Base-by-base conservation (phyloP, 2,329 filamentous ascomycete genomes). In the Amauroascus niger region DNA sequence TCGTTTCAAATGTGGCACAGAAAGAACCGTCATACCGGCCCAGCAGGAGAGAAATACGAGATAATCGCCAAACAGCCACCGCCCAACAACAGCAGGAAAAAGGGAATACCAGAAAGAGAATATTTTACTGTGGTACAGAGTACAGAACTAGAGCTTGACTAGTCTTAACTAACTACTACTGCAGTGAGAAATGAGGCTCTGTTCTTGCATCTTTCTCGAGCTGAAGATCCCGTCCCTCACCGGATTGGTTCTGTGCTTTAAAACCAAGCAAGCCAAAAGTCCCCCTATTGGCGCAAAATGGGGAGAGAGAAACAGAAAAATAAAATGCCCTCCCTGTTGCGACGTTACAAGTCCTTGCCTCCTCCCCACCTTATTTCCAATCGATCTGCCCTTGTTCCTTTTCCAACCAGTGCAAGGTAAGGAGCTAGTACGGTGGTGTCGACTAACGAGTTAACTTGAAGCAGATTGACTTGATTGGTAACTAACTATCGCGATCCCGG, bases 261-360 rank as follows among this genome's bases (percentile, higher is more conserved):
- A 26, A 24, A 45, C 11, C 41, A 45, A 45, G 9, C 22, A 28
- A 45, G 22, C 8, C 2, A 7, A 18, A 6, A 5, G 20, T n/a
- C n/a, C 20, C 7, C 24, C 14, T 11, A 48, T 48, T 48, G 45
- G 45, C 14, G 33, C 9, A n/a, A 35, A 35, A n/a, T n/a, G n/a
- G n/a, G n/a, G n/a, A n/a, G n/a, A 11, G 14, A 5, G 4, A n/a
- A 30, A 5, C 18, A 33, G 24, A 14, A 8, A 22, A 39, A 49
- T 43, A 44, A 26, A 32, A 37, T n/a, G n/a, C n/a, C n/a, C n/a
- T n/a, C n/a, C n/a, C 51, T 41, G 44, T 53, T 53, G 51, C 51
- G 51, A 53, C 51, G 51, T 53, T 53, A 53, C 51, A 53, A 43
- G 30, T 37, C 28, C n/a, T n/a, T n/a, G n/a, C n/a, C n/a, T n/a